A percentile compares a stretch with the other conserved stretches of the same genome.
These are phyloP conservation scores for Xylariaceae sp. DNA, from an alignment of 2,329 filamentous ascomycete species.

Conservation along the genomic window DNA sequence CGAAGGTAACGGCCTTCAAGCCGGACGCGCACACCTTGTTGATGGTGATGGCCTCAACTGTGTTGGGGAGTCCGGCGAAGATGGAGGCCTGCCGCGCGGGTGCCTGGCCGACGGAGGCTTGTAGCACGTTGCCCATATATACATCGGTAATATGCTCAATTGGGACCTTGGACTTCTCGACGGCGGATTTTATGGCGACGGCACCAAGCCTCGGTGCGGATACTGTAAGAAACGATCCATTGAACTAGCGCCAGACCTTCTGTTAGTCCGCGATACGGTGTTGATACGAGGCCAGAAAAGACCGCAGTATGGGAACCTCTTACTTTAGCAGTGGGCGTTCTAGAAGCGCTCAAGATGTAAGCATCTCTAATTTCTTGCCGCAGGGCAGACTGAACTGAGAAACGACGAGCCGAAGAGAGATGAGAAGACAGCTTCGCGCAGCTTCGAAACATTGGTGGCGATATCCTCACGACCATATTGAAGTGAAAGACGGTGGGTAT, in stretches of 20 bases:
- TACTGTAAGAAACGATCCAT: conserved; percentile 81
- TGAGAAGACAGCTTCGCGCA: conserved; percentile 18
- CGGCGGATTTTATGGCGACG: conserved; percentile 83
- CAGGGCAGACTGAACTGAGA: conserved; percentile 42
- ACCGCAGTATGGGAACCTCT: conserved; percentile 1
- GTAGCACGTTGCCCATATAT: conserved; percentile 96
- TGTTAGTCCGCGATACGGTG: conserved; percentile 1
- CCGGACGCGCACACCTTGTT: conserved; percentile 99
- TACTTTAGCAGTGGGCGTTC: conserved; percentile 89
- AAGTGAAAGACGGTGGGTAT: neutral
- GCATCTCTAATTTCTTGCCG: conserved; percentile 76
- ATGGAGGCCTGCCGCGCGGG: conserved; percentile 88
- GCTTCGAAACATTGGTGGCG: conserved; percentile 17
- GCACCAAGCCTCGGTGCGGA: conserved; percentile 86
- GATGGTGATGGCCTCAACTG: conserved; percentile 83
- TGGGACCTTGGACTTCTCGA: conserved; percentile 82
- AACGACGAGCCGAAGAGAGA: conserved; percentile 36
- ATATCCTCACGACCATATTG: neutral
- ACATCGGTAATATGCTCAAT: conserved; percentile 80
- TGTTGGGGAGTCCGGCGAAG: conserved; percentile 78
- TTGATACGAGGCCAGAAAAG: too few species aligned
- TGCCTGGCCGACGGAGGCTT: conserved; percentile 79
- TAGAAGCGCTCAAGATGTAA: conserved; percentile 86
- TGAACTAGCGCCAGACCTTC: conserved; percentile 63
- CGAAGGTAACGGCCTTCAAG: conserved; percentile 84